Percentiles rank a stretch among this genome's conserved stretches.
Conservation (phyloP, 345 rosid genomes). For the Erysimum cheiranthoides region DNA sequence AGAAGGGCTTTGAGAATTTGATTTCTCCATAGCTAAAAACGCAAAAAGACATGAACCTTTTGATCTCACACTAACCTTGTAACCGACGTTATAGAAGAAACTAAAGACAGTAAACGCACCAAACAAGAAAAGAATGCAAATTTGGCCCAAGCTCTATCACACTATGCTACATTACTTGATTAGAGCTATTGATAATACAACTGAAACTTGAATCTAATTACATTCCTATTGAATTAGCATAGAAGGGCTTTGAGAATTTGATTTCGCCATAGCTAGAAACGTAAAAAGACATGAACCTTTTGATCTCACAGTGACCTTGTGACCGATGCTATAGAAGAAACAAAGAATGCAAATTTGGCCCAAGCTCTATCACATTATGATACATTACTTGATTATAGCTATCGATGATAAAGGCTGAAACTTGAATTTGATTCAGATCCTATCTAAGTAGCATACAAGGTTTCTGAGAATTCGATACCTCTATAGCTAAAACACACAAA, state of each 20-base stretch:
- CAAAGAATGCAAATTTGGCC: background rate
- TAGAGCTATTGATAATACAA: background rate
- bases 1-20: background rate
- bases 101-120: background rate
- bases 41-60: background rate
- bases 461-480: background rate
- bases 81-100: background rate
- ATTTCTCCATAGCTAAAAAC: background rate
- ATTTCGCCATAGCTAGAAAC: background rate
- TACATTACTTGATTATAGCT: background rate
- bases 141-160: background rate
- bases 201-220: background rate
- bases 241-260: background rate
- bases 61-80: background rate
- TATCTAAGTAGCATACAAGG: background rate
- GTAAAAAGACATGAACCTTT: background rate
- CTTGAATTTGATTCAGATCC: background rate
- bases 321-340: background rate
- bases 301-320: background rate
- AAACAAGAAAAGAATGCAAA: background rate
- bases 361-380: background rate
- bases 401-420: background rate
- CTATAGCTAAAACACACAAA: background rate
- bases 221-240: background rate
- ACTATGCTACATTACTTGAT: background rate